Evolutionary conservation across 345 rosid species (phyloP).

Genomic region (Mallotus nudiflorus): DNA sequence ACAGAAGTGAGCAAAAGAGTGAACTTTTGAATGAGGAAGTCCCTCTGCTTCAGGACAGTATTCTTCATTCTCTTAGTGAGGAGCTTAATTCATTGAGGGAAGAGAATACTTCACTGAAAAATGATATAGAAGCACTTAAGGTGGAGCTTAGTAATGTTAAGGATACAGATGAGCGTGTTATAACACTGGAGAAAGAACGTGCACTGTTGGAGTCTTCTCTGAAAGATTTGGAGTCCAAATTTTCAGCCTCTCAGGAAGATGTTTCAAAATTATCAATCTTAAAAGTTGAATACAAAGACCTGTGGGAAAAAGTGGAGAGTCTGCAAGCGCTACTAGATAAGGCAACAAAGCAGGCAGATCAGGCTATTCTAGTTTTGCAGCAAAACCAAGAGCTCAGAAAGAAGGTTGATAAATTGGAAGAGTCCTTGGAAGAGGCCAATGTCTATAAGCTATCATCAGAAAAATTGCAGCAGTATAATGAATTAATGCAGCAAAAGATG

Average conservation of each 20-base stretch:
- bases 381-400: slow-evolving; percentile 77
- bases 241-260: slow-evolving; percentile 66
- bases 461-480: slow-evolving; percentile 70
- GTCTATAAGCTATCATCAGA: slow-evolving; percentile 72
- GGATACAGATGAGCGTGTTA: slow-evolving; percentile 65
- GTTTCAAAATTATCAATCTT: slow-evolving; percentile 62
- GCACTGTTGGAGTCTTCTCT: slow-evolving; percentile 61
- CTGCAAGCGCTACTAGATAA: slow-evolving; percentile 65
- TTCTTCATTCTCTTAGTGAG: slow-evolving; percentile 47
- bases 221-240: slow-evolving; percentile 69
- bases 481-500: slow-evolving; percentile 83
- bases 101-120: slow-evolving; percentile 65
- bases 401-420: slow-evolving; percentile 85
- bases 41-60: slow-evolving; percentile 34
- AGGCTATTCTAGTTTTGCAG: slow-evolving; percentile 69
- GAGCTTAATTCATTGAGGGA: slow-evolving; percentile 61
- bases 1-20: slow-evolving; percentile 34
- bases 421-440: slow-evolving; percentile 69
- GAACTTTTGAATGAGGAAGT: slow-evolving; percentile 26
- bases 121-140: slow-evolving; percentile 66
- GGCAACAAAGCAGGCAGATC: slow-evolving; percentile 82
- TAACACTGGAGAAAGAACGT: slow-evolving; percentile 63
- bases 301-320: slow-evolving; percentile 69
- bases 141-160: slow-evolving; percentile 47
- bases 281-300: slow-evolving; percentile 67